Evolutionary conservation across 768 basidiomycete species (phyloP).

Genomic region (Calocybe cyanea): DNA sequence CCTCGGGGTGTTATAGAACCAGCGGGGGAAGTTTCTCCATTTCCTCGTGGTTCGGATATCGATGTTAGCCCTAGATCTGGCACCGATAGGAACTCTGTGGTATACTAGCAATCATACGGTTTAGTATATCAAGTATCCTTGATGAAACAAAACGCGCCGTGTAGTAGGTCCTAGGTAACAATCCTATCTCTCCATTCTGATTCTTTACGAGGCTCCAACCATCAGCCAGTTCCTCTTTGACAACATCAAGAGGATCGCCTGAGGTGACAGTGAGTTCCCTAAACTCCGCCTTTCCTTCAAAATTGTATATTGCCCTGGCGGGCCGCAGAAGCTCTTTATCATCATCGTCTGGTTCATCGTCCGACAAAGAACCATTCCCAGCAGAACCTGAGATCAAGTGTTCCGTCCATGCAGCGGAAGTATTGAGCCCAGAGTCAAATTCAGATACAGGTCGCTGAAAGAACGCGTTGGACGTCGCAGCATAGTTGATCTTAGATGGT

Average conservation of each 20-base stretch:
- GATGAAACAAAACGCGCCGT: conserved; percentile 45
- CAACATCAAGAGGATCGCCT: conserved; percentile 66
- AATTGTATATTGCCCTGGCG: conserved; percentile 69
- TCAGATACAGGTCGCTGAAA: conserved; percentile 35
- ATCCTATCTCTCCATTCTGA: conserved; percentile 55
- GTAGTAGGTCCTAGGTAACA: conserved; percentile 70
- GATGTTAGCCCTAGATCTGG: conserved; percentile 38
- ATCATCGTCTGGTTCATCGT: conserved; percentile 41
- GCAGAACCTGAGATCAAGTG: conserved; percentile 41
- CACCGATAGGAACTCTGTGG: conserved; percentile 54
- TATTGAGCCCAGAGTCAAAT: conserved; percentile 77
- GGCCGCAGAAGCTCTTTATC: conserved; percentile 37
- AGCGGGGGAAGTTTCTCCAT: conserved; percentile 33
- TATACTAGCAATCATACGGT: conserved; percentile 43
- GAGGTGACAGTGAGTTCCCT: conserved; percentile 65
- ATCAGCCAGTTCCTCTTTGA: conserved; percentile 69
- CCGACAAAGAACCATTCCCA: conserved; percentile 43
- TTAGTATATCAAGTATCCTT: background rate
- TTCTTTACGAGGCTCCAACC: conserved; percentile 78
- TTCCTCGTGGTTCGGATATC: conserved; percentile 15
- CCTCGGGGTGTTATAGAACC: conserved; percentile 44
- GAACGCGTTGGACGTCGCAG: conserved; percentile 7
- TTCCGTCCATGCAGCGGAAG: conserved; percentile 75
- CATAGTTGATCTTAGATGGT: conserved; percentile 11
- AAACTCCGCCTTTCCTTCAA: conserved; percentile 74